Percentiles rank a stretch among this genome's conserved stretches.
Conservation (phyloP, 163 green algal species). For the Trebouxia gelatinosa region DNA sequence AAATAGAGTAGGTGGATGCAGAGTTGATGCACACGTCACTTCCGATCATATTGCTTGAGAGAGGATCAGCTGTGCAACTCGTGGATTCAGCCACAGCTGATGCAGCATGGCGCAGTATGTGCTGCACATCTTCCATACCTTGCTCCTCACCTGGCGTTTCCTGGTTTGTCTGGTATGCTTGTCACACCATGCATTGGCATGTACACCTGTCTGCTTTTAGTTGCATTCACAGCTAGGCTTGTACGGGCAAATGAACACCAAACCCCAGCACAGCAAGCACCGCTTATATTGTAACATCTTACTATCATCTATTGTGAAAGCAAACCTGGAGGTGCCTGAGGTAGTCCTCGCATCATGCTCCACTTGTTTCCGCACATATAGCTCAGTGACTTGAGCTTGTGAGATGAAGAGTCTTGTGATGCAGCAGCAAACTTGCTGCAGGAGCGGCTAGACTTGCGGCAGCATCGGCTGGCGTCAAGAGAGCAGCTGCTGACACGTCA, state of each 20-base stretch:
- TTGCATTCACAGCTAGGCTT: too few relatives aligned
- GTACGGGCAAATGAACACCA: background rate
- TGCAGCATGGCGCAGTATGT: background rate
- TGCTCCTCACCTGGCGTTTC: too few relatives aligned
- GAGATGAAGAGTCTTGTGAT: background rate
- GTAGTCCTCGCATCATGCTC: background rate
- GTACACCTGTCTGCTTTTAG: too few relatives aligned
- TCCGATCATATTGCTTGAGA: background rate
- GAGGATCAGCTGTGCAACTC: too few relatives aligned
- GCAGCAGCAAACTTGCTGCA: background rate
- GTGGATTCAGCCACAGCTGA: too few relatives aligned
- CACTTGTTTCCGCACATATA: background rate
- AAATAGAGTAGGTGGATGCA: too few relatives aligned
- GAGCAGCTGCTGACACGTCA: constrained; percentile 38
- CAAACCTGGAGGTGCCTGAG: background rate
- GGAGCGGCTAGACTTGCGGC: constrained; percentile 43
- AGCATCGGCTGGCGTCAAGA: constrained; percentile 42
- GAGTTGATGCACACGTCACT: background rate
- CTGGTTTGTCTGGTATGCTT: too few relatives aligned
- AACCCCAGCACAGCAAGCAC: background rate
- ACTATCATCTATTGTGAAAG: background rate
- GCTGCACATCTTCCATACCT: too few relatives aligned
- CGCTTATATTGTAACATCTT: background rate
- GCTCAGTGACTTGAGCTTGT: background rate
- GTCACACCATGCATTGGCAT: too few relatives aligned